Evolutionary conservation across 106 monocot species (phyloP).

Genomic region (Apostasia shenzhenica): DNA sequence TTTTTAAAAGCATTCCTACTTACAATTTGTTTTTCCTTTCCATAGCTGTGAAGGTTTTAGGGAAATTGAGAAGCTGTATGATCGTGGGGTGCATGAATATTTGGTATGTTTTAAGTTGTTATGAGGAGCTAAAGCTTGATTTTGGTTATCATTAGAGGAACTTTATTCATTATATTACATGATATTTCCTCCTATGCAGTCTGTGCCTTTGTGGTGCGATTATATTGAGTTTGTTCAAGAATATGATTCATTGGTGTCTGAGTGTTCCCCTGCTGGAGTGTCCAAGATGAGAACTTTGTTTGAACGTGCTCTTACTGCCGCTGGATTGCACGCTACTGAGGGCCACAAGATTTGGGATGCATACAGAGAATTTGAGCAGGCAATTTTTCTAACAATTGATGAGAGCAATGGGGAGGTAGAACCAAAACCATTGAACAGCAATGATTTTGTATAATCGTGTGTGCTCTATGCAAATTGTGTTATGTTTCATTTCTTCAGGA

Average conservation of each 20-base stretch:
- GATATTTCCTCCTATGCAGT: constrained; percentile 39
- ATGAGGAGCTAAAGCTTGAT: background rate
- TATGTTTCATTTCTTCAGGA: constrained; percentile 42
- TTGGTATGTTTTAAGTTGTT: constrained; percentile 46
- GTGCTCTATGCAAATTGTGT: background rate
- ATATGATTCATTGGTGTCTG: constrained; percentile 57
- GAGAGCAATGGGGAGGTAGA: constrained; percentile 53
- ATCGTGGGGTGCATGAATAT: constrained; percentile 84
- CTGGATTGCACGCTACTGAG: constrained; percentile 74
- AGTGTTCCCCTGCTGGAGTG: constrained; percentile 69
- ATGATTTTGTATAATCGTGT: background rate
- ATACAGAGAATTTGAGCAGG: constrained; percentile 90
- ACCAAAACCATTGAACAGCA: background rate
- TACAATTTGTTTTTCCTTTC: constrained; percentile 2
- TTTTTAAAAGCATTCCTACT: background rate
- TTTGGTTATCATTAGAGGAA: background rate
- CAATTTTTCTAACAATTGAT: constrained; percentile 61
- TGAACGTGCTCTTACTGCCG: constrained; percentile 83
- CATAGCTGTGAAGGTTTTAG: constrained; percentile 59
- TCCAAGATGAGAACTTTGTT: constrained; percentile 83
- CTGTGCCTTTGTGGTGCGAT: constrained; percentile 85
- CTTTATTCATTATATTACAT: background rate
- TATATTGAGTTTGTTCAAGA: constrained; percentile 87
- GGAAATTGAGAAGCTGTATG: constrained; percentile 70
- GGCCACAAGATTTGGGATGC: constrained; percentile 86